Base-by-base conservation (phyloP, 176 grass and related monocot genomes). In the Oryza glaberrima region DNA sequence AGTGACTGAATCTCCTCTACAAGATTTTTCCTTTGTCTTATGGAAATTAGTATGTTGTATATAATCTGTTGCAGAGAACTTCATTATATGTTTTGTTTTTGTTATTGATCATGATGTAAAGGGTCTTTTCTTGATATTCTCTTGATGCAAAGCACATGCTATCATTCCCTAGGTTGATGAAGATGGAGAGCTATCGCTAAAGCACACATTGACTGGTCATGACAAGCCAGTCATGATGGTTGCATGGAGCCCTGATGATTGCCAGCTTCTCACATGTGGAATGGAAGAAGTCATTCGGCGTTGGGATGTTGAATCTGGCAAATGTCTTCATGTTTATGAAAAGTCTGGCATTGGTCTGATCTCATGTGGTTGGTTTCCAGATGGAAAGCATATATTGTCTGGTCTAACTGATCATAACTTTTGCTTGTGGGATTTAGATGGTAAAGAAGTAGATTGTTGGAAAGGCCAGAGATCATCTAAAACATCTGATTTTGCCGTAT, bases 181-280 rank as follows among this genome's bases (percentile, higher is more conserved):
- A 75, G 88, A 93, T 72, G 94, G 90, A 38, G 81, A 93, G 48
- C 71, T 98, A 70, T 83, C 67, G 49, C 17, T 88, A 65, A 98
- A 94, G 84, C 90, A 98, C 77, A 86, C 79, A 69, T 78, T 98
- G 86, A 84, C 20, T 45, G 95, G 95, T 52, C 95, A 98, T 78
- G 64, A 79, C 69, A 85, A 76, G 54, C 47, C 92, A 25, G 95
- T 98, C 71, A 73, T 98, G 72, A 93, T 88, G 90, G 88, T 93
- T 73, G 85, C 95, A 30, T 98, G 92, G 92, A 94, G 90, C 67
- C 86, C 95, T 82, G 90, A 94, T 86, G 92, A 98, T 83, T 45
- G 68, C 25, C 92, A 90, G 76, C 89, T 98, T 70, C 84, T 98
- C 77, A 98, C 95, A 68, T 98, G 95, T 88, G 95, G 92, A 80